Evolutionary conservation across 768 basidiomycete species (phyloP).

Genomic region (Pisolithus sp.): DNA sequence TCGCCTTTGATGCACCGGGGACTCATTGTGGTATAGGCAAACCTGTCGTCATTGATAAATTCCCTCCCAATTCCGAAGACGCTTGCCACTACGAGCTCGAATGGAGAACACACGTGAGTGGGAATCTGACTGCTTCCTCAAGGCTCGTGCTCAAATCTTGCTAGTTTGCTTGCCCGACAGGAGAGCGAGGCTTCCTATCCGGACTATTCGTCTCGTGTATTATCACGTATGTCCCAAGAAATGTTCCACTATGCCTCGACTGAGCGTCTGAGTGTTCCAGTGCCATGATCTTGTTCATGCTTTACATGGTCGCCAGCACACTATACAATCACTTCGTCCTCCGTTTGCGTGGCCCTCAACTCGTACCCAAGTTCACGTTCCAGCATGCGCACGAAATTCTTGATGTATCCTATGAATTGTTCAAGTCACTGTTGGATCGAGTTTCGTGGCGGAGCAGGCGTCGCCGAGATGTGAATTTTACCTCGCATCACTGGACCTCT

Average conservation of each 20-base stretch:
- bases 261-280: constrained; percentile 29
- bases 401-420: constrained; percentile 16
- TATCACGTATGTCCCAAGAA: constrained; percentile 46
- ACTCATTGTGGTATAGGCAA: constrained; percentile 26
- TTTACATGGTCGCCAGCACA: constrained; percentile 62
- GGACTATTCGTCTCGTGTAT: constrained; percentile 51
- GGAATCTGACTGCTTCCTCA: not conserved
- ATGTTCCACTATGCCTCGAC: not conserved
- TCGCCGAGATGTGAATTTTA: constrained; percentile 10
- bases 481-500: constrained; percentile 28
- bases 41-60: constrained; percentile 56
- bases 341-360: constrained; percentile 61
- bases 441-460: constrained; percentile 13
- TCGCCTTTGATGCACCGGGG: not conserved
- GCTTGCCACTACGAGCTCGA: constrained; percentile 80
- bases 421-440: constrained; percentile 11
- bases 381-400: constrained; percentile 18
- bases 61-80: constrained; percentile 51
- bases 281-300: constrained; percentile 46
- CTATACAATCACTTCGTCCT: constrained; percentile 78
- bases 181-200: constrained; percentile 44
- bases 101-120: constrained; percentile 73
- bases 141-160: not conserved
- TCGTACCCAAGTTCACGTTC: constrained; percentile 57
- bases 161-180: constrained; percentile 69